Evolutionary conservation across 2,329 filamentous ascomycete genomes (phyloP), one percentile per base, ranked within the genome.

Genomic region (Nakataea oryzae): DNA sequence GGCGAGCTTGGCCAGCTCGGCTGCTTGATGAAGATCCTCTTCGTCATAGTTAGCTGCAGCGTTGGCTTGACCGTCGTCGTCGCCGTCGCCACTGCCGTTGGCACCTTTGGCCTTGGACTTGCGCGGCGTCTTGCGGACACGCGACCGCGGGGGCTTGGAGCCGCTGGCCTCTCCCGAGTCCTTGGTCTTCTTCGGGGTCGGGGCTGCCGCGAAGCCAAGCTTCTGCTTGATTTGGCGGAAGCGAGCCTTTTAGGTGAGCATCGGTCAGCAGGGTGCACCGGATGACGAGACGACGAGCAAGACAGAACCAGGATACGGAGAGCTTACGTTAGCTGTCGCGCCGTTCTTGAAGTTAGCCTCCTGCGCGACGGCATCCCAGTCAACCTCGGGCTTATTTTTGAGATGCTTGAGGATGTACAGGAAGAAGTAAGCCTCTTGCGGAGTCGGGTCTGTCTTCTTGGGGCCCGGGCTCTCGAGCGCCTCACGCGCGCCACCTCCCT

Each of bases 221-320:
- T 81, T 80, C 57, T 73, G 71, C 69, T 78, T 81, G 64, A 83
- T 76, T 63, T 83, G 79, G 3, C 77, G 74, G 62, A 78, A 83
- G 57, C 81, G 78, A 54, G 76, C 74, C 73, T 79, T 62, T 54
- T 41, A 60, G 64, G 29, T 8, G 9, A 27, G 13, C n/a, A 3
- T n/a, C 27, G 34, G 0, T 5, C 5, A 29, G 14, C 26, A 13
- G n/a, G 12, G 12, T 13, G 24, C 9, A 24, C 26, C 26, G 28
- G 4, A 17, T 61, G 11, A 29, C 3, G 21, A 21, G 34, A 1
- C 4, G 32, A 11, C 27, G 26, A 54, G 21, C 47, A 28, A 59
- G 3, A 56, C 29, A 29, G 41, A 58, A 60, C 24, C 9, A 26
- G 55, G 26, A 21, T 29, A 47, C 9, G 12, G 30, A 9, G 11